Evolutionary conservation across 2,329 filamentous ascomycete species (phyloP).

Genomic region (Chalara sp.): DNA sequence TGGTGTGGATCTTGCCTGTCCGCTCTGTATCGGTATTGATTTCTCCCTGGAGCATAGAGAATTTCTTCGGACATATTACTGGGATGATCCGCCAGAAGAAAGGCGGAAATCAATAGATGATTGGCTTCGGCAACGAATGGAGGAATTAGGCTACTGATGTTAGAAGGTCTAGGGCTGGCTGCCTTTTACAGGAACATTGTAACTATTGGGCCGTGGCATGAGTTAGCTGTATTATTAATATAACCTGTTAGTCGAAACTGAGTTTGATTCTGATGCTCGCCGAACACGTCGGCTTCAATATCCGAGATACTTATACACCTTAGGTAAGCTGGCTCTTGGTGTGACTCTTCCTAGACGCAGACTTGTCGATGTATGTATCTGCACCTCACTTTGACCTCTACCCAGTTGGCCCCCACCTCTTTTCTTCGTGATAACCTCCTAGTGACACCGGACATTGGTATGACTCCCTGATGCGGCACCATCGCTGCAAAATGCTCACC

Average conservation of each 20-base stretch:
- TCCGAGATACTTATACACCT: too few relatives aligned
- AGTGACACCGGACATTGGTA: too few relatives aligned
- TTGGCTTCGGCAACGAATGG: neutral
- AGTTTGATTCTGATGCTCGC: neutral
- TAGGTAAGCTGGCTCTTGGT: too few relatives aligned
- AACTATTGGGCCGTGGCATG: neutral
- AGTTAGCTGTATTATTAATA: neutral
- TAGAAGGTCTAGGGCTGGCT: neutral
- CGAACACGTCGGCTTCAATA: neutral
- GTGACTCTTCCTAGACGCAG: too few relatives aligned
- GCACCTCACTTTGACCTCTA: too few relatives aligned
- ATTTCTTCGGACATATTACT: neutral
- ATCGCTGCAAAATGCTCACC: too few relatives aligned
- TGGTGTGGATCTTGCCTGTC: neutral
- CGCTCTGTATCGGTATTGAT: neutral
- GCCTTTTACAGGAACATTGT: neutral
- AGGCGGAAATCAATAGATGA: neutral
- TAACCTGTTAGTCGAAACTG: neutral
- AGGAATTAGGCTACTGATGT: conserved; percentile 1
- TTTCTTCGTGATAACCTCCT: too few relatives aligned
- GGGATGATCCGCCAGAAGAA: neutral
- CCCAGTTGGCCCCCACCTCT: too few relatives aligned
- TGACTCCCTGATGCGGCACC: too few relatives aligned
- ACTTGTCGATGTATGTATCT: too few relatives aligned
- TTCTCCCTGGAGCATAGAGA: neutral